Evolutionary conservation across 139 green algal genomes (phyloP).

Genomic region (Edaphochlamys debaryana): DNA sequence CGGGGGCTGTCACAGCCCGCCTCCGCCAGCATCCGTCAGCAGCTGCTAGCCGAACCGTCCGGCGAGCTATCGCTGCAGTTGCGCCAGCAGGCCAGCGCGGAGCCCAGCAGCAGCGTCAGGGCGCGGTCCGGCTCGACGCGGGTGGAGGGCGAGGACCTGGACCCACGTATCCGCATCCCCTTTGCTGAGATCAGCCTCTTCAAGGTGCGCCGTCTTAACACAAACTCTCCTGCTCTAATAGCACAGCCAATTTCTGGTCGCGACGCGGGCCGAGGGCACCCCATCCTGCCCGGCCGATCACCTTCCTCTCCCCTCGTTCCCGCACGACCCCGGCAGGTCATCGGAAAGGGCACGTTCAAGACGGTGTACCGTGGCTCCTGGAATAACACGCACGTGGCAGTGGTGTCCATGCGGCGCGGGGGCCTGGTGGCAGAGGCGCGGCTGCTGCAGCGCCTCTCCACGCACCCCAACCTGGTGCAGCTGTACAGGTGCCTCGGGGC

Average conservation of each 20-base stretch:
- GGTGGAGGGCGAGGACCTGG: not conserved
- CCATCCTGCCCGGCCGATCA: too few relatives aligned
- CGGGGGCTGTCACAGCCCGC: too few relatives aligned
- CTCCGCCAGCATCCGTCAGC: too few relatives aligned
- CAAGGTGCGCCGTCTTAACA: not conserved
- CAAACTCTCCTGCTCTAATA: not conserved
- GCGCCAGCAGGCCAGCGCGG: too few relatives aligned
- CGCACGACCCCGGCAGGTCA: constrained; percentile 24
- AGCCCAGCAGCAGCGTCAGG: too few relatives aligned
- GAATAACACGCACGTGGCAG: constrained; percentile 59
- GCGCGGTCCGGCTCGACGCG: too few relatives aligned
- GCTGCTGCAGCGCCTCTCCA: constrained; percentile 61
- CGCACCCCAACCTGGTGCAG: constrained; percentile 62
- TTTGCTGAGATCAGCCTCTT: constrained; percentile 20
- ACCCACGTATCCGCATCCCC: constrained; percentile 19
- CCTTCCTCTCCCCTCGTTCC: not conserved
- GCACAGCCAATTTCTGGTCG: not conserved
- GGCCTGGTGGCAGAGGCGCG: constrained; percentile 62
- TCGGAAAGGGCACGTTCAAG: constrained; percentile 63
- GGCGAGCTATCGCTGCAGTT: too few relatives aligned
- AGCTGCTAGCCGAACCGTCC: too few relatives aligned
- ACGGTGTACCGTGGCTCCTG: constrained; percentile 61
- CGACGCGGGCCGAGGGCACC: too few relatives aligned
- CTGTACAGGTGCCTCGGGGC: constrained; percentile 22
- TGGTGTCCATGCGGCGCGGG: constrained; percentile 64